phyloP scores from a whole-genome alignment of 805 yeast genomes.

The Candida coleopterorum region DNA sequence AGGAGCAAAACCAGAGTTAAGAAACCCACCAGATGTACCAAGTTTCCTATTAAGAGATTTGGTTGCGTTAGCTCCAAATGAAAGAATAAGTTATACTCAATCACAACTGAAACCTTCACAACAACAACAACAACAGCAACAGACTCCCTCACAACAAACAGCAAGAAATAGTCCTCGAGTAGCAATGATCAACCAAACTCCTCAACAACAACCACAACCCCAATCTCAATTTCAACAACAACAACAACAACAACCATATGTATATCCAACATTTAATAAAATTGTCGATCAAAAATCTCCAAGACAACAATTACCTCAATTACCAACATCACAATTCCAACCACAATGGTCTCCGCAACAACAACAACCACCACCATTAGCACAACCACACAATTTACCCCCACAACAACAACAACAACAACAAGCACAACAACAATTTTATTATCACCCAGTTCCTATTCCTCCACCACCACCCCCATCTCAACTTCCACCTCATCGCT shows the following conservation, averaged over 20 bases:
- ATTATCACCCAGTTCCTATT: not conserved
- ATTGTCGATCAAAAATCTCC: constrained; percentile 5
- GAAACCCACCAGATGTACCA: constrained; percentile 48
- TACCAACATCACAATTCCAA: constrained; percentile 3
- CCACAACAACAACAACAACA: constrained; percentile 13
- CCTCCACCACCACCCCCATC: constrained; percentile 5
- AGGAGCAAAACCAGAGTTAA: constrained; percentile 43
- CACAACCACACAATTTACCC: constrained; percentile 20
- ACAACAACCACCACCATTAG: constrained; percentile 13
- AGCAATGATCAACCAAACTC: too few species aligned
- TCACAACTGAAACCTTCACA: constrained; percentile 24
- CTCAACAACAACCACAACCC: constrained; percentile 10
- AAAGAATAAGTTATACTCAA: constrained; percentile 35
- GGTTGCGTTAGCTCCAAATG: constrained; percentile 38
- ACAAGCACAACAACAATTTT: constrained; percentile 2
- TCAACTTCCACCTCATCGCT: constrained; percentile 12
- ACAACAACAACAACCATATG: constrained; percentile 6
- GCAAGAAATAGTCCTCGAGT: too few species aligned
- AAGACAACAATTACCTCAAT: constrained; percentile 9
- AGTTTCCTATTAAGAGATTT: constrained; percentile 35
- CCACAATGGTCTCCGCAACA: constrained; percentile 5
- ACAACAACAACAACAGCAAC: constrained; percentile 8
- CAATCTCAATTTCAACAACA: constrained; percentile 12
- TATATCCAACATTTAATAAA: constrained; percentile 9
- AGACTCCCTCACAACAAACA: constrained; percentile 19